Percentiles rank a stretch among this genome's conserved stretches.
phyloP scores from a whole-genome alignment of 1,284 basidiomycete genomes.

The Phellopilus nigrolimitatus region DNA sequence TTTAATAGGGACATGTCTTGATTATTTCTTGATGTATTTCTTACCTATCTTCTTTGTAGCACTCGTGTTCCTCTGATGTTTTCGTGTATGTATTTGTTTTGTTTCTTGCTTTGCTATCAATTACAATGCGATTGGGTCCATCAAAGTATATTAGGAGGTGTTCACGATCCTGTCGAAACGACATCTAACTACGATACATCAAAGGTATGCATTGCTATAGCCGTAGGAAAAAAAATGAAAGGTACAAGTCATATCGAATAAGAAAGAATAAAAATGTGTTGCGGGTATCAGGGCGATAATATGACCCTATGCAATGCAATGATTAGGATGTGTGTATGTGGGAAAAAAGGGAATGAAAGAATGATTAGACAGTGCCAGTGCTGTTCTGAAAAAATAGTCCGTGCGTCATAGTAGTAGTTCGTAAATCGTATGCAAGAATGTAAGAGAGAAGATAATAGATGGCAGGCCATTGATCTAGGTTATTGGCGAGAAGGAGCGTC shows the following conservation, averaged over 20 bases:
- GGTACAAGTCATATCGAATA: neutral
- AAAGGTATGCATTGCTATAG: neutral
- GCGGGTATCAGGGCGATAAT: conserved; percentile 1
- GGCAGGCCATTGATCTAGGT: neutral
- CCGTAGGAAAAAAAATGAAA: neutral
- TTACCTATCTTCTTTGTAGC: conserved; percentile 1
- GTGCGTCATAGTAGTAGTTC: neutral
- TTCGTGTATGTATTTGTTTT: neutral
- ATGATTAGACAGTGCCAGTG: conserved; percentile 1
- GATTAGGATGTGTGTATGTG: conserved; percentile 48
- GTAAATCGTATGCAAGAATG: conserved; percentile 7
- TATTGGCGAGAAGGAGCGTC: conserved; percentile 2
- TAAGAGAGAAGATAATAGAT: neutral
- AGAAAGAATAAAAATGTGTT: neutral
- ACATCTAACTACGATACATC: conserved; percentile 1
- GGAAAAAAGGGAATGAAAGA: conserved; percentile 30
- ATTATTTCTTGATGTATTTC: too few relatives aligned
- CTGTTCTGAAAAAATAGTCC: neutral
- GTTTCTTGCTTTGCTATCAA: neutral
- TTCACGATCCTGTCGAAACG: neutral
- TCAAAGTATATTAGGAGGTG: neutral
- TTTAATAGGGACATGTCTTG: too few relatives aligned
- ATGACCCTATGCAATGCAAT: conserved; percentile 15
- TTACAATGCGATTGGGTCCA: conserved; percentile 5
- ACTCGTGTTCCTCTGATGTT: neutral